Percentiles rank a stretch among this genome's conserved stretches.
These are phyloP conservation scores for Apiospora sp. DNA, from an alignment of 2,329 filamentous ascomycete genomes.

Conservation along the genomic window DNA sequence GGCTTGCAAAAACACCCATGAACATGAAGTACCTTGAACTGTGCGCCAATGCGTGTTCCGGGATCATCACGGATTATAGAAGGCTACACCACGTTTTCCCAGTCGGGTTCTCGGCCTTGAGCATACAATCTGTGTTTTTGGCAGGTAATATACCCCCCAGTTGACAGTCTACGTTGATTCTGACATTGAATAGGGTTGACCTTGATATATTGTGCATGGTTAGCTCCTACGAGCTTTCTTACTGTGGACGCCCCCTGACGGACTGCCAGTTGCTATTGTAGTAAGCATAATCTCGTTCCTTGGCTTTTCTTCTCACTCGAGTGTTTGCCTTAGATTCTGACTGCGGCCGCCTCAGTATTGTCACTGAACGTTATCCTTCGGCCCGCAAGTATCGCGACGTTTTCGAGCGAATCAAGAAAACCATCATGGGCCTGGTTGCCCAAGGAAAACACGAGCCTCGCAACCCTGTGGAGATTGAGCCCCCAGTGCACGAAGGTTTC, in stretches of 20 bases:
- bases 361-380: slow-evolving; percentile 43
- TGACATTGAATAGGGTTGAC: slow-evolving; percentile 36
- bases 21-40: slow-evolving; percentile 40
- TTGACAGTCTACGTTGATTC: slow-evolving; percentile 16
- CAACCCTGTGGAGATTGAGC: slow-evolving; percentile 38
- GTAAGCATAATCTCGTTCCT: not conserved
- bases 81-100: slow-evolving; percentile 41
- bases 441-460: slow-evolving; percentile 41
- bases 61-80: slow-evolving; percentile 40
- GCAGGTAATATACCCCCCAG: slow-evolving; percentile 34
- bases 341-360: slow-evolving; percentile 31
- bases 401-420: slow-evolving; percentile 42
- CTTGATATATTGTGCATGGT: slow-evolving; percentile 41
- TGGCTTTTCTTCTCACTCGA: not conserved
- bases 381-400: slow-evolving; percentile 43
- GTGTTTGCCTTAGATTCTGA: not conserved
- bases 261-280: slow-evolving; percentile 43
- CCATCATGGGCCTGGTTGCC: slow-evolving; percentile 37
- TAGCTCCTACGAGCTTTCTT: slow-evolving; percentile 36
- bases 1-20: slow-evolving; percentile 38
- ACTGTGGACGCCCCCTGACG: slow-evolving; percentile 36
- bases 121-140: slow-evolving; percentile 43
- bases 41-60: slow-evolving; percentile 39
- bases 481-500: slow-evolving; percentile 37
- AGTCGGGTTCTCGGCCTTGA: slow-evolving; percentile 41